A percentile compares a stretch with the other conserved stretches of the same genome.
These are phyloP conservation scores for Ophiostoma quercus DNA, from an alignment of 2,329 filamentous ascomycete species.

Conservation along the genomic window DNA sequence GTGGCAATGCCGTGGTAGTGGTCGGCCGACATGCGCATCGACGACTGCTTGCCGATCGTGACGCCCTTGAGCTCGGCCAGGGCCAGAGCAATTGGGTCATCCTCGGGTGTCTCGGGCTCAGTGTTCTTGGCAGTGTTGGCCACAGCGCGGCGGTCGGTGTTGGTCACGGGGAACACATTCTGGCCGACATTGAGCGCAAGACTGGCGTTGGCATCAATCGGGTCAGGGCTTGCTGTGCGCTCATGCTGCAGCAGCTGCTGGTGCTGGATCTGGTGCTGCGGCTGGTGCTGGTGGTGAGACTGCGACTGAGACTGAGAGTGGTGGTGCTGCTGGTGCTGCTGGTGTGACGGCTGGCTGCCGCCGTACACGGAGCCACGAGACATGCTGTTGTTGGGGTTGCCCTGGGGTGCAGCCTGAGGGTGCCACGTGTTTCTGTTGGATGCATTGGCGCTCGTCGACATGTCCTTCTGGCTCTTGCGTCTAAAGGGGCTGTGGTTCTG, in stretches of 20 bases:
- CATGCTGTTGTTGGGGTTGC: conserved; percentile 24
- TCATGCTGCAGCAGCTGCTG: conserved; percentile 40
- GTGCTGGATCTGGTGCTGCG: conserved; percentile 17
- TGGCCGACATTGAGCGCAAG: conserved; percentile 91
- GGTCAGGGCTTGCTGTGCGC: conserved; percentile 64
- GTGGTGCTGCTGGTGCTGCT: conserved; percentile 15
- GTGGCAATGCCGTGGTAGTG: conserved; percentile 90
- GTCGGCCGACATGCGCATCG: conserved; percentile 85
- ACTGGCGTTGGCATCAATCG: conserved; percentile 85
- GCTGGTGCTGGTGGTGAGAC: conserved; percentile 14
- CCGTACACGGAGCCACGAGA: conserved; percentile 20
- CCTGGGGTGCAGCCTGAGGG: conserved; percentile 30
- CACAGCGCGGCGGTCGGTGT: conserved; percentile 49
- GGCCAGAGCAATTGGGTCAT: conserved; percentile 88
- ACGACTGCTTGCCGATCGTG: conserved; percentile 67
- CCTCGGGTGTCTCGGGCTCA: conserved; percentile 49
- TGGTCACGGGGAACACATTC: conserved; percentile 90
- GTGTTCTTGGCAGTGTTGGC: conserved; percentile 52
- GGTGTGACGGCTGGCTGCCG: conserved; percentile 8
- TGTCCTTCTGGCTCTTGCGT: conserved; percentile 80
- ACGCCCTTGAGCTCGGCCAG: conserved; percentile 89
- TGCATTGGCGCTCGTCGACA: conserved; percentile 36
- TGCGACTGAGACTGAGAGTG: not conserved
- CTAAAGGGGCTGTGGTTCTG: conserved; percentile 89
- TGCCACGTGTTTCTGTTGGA: conserved; percentile 58